Evolutionary conservation across 192 early-diverging fungal species (phyloP), one percentile per base, ranked within the genome.

Genomic region (Podila epigama): DNA sequence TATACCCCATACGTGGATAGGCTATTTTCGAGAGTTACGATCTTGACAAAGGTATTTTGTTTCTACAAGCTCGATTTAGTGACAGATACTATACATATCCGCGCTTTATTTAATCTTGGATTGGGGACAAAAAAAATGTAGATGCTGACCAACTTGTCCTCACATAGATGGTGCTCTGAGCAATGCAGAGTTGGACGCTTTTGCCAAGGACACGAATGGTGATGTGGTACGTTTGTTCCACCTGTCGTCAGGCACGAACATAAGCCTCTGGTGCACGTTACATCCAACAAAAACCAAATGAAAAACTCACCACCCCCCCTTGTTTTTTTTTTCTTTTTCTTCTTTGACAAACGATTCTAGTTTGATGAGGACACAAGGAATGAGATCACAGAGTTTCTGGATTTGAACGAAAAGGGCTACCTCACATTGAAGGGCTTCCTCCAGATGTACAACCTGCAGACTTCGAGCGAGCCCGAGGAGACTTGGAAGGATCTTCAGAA

Each of bases 361-460:
- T 72, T 70, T 50, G 68, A 70, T 16, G 69, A 70, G 42, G 65
- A 72, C 53, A 70, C 58, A 15, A 61, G 57, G 31, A 58, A 50
- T n/a, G 94, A 96, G 60, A 91, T 96, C 31, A 81, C 78, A 22
- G 82, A 82, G 27, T 86, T 86, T 37, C 89, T 96, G 57, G 86
- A 92, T 44, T 82, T 86, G 31, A 87, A 85, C n/a, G 73, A 84
- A 5, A 81, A 88, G 18, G 89, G 90, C 9, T 50, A 85, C 22
- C 65, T 96, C 56, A 88, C 89, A 2, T 80, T 75, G 25, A 83
- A 83, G 37, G 94, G 94, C 8, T 96, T 94, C 60, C 51, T 92
- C 42, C 91, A 96, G 72, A 88, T 96, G 87, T 93, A 92, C 82
- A 89, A 90, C 58, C 68, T 92, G 52, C 90, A 90, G 68, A 90